Evolutionary conservation across 2,329 filamentous ascomycete species (phyloP).

Genomic region (Juglanconis sp.): DNA sequence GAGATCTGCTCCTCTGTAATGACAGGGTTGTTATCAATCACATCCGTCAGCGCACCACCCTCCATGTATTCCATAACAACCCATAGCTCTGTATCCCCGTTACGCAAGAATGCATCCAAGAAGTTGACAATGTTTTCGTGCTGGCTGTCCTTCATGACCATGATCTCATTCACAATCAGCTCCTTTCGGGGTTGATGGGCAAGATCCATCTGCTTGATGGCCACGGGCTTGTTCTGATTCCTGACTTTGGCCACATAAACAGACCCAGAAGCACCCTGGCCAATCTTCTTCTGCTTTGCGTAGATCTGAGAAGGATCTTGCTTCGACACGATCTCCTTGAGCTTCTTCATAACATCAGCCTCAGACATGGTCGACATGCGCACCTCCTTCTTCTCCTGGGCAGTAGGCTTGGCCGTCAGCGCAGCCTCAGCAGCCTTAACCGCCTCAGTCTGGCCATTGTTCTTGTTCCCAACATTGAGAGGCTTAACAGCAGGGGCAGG

Average conservation of each 20-base stretch:
- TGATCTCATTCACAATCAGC: slow-evolving; percentile 98
- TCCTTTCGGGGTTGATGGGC: slow-evolving; percentile 97
- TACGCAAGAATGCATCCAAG: slow-evolving; percentile 91
- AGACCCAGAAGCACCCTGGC: slow-evolving; percentile 94
- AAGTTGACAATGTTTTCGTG: slow-evolving; percentile 99
- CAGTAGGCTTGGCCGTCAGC: slow-evolving; percentile 76
- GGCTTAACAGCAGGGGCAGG: slow-evolving; percentile 62
- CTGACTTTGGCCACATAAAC: slow-evolving; percentile 96
- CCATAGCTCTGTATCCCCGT: slow-evolving; percentile 95
- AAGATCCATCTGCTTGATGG: slow-evolving; percentile 99
- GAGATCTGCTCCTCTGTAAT: slow-evolving; percentile 98
- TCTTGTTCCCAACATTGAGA: slow-evolving; percentile 72
- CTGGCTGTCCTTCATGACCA: slow-evolving; percentile 99
- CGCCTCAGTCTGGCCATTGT: slow-evolving; percentile 56
- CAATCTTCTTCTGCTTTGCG: slow-evolving; percentile 99
- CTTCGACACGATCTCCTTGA: slow-evolving; percentile 92
- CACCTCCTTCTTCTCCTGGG: slow-evolving; percentile 83
- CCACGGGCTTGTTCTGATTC: slow-evolving; percentile 68
- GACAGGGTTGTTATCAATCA: slow-evolving; percentile 94
- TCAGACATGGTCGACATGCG: slow-evolving; percentile 99
- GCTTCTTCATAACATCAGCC: slow-evolving; percentile 91
- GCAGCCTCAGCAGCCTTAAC: slow-evolving; percentile 89
- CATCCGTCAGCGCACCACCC: slow-evolving; percentile 92
- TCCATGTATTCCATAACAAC: slow-evolving; percentile 99
- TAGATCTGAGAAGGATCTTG: slow-evolving; percentile 93